A percentile compares a stretch with the other conserved stretches of the same genome.
phyloP scores from a whole-genome alignment of 176 grass and related monocot species.

The Aegilops umbellulata region DNA sequence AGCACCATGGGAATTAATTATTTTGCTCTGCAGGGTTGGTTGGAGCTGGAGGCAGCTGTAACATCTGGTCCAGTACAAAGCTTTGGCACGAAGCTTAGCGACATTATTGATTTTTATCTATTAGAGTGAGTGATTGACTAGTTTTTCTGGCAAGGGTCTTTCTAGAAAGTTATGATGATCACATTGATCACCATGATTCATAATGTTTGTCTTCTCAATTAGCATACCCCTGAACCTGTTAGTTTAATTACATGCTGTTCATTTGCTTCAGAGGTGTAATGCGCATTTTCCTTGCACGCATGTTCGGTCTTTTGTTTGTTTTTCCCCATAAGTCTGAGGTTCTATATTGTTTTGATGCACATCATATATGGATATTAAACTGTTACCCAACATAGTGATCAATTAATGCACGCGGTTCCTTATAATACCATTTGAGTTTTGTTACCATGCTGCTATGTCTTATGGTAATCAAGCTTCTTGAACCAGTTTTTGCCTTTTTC shows the following conservation, averaged over 20 bases:
- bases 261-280: not conserved
- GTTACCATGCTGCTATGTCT: not conserved
- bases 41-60: conserved; percentile 65
- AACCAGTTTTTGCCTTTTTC: not conserved
- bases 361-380: not conserved
- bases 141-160: not conserved
- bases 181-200: not conserved
- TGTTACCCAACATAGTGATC: not conserved
- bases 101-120: conserved; percentile 71
- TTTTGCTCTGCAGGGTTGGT: conserved; percentile 55
- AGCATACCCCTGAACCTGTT: conserved; percentile 4
- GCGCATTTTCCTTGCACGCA: not conserved
- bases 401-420: not conserved
- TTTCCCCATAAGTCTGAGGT: not conserved
- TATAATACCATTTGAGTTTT: not conserved
- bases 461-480: not conserved
- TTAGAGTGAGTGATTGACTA: conserved; percentile 58
- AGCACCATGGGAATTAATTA: not conserved
- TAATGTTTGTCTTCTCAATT: conserved; percentile 1
- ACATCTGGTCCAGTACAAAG: conserved; percentile 51
- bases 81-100: conserved; percentile 66
- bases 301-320: not conserved
- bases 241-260: not conserved
- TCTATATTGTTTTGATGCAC: not conserved
- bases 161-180: conserved; percentile 3